phyloP scores from a whole-genome alignment of 2,329 filamentous ascomycete species.

The Ophiostoma ulmi region DNA sequence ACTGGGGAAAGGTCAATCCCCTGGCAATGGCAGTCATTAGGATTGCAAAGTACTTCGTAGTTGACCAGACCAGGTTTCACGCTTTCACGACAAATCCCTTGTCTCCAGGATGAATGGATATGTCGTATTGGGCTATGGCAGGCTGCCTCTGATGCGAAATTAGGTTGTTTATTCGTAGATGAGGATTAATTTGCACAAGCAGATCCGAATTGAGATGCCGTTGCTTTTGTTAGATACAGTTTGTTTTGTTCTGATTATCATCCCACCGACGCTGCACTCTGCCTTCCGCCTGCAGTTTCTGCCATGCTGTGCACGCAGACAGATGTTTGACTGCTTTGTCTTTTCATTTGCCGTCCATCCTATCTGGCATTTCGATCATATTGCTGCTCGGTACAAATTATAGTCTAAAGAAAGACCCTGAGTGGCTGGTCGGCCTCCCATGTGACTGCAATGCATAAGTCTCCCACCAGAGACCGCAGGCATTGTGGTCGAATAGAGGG shows the following conservation, averaged over 20 bases:
- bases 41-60: not conserved
- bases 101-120: not conserved
- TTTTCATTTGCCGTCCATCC: not conserved
- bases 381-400: too few relatives aligned
- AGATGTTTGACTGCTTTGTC: not conserved
- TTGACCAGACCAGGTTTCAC: not conserved
- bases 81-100: conserved; percentile 2
- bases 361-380: too few relatives aligned
- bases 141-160: not conserved
- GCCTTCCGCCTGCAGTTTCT: too few relatives aligned
- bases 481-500: conserved; percentile 5
- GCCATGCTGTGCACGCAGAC: too few relatives aligned
- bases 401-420: not conserved
- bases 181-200: not conserved
- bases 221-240: too few relatives aligned
- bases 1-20: not conserved
- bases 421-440: not conserved
- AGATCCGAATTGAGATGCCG: not conserved
- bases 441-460: not conserved
- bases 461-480: not conserved
- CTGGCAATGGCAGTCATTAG: not conserved
- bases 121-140: not conserved
- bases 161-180: not conserved
- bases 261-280: too few relatives aligned
- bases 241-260: too few relatives aligned